Base-by-base conservation (phyloP, 495 filamentous ascomycete species). In the Aspergillus avenaceus region DNA sequence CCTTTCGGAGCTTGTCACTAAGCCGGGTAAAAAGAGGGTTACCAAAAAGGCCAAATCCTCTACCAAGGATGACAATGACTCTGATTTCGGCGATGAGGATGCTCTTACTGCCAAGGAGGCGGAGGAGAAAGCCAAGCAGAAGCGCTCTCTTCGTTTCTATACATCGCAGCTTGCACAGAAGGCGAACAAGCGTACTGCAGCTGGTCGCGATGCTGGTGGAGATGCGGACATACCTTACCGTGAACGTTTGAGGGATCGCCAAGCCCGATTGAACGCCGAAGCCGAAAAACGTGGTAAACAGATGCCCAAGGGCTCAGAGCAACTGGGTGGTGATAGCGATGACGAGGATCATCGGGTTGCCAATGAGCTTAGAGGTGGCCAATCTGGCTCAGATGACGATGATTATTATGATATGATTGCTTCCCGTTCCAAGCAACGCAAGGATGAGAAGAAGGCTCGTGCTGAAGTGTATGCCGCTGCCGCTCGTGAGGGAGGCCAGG, bases 131-230 rank as follows among this genome's bases (percentile, higher is more conserved):
- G 87, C 83, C 3, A 74, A 77, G 41, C 84, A 86, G 58, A 95
- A 91, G 75, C 93, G 91, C 69, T 87, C 77, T 52, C 82, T 98
- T 31, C 84, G 88, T 46, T 98, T 98, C 72, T 97, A 98, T 77
- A 96, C 95, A 21, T 93, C 90, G 5, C 93, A 97, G 62, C 87
- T 97, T 47, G 85, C 88, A 23, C 91, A 96, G 62, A 96, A 96
- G 67, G 80, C 86, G 48, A 91, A 87, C 69, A 91, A 87, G 59
- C 89, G 93, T 27, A 84, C 76, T 4, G 83, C 75, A n/a, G 89
- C 88, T 21, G 88, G 88, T 45, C 81, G 84, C 44, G 86, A 92
- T 54, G 81, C 89, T 7, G 95, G 95, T 61, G 93, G 93, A 60
- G 93, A 98, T 63, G 81, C 79, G 25, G 93, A 98, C 77, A 77